Evolutionary conservation across 768 basidiomycete species (phyloP), one percentile per base, ranked within the genome.

Genomic region (Candolleomyces efflorescens): DNA sequence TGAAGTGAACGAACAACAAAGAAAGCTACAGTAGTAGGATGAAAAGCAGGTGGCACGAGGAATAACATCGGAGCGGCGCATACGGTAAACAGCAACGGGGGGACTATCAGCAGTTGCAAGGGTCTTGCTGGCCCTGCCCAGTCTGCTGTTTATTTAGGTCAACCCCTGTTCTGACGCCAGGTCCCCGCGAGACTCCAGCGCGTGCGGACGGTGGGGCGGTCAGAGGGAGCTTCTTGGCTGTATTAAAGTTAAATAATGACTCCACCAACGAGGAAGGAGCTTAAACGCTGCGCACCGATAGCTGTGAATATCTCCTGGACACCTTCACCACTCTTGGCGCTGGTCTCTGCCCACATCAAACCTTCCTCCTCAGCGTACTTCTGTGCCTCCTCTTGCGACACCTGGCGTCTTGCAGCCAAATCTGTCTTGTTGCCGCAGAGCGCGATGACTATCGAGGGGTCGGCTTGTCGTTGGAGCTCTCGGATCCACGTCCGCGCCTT

Each of bases 361-460:
- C 92, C 92, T 74, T 96, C 92, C 71, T 94, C 91, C 53, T 92
- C 86, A 0, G 93, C 93, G 65, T 92, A 95, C 74, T 92, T 92
- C 79, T 91, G 84, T 4, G 93, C 93, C 67, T 94, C 93, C 63
- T 93, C 93, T 64, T 89, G 81, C 18, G 89, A 78, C 3, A 93
- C 90, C 70, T 94, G 92, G 64, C 92, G 85, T 60, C 90, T 87
- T 9, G 87, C 89, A 41, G 85, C 79, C 23, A 98, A 77, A 73
- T 98, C 96, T 26, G 86, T 74, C 75, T 98, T 98, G 81, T 98
- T 98, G 49, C 96, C 96, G 59, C 94, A 96, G 37, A 98, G 85
- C 41, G 93, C 90, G 70, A 98, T 96, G 65, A 96, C 85, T 78
- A 97, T 98, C 45, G 89, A 91, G 6, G 96, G 95, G 70, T 98